Evolutionary conservation across 441 rosid genomes (phyloP).

Genomic region (Sinapis alba): DNA sequence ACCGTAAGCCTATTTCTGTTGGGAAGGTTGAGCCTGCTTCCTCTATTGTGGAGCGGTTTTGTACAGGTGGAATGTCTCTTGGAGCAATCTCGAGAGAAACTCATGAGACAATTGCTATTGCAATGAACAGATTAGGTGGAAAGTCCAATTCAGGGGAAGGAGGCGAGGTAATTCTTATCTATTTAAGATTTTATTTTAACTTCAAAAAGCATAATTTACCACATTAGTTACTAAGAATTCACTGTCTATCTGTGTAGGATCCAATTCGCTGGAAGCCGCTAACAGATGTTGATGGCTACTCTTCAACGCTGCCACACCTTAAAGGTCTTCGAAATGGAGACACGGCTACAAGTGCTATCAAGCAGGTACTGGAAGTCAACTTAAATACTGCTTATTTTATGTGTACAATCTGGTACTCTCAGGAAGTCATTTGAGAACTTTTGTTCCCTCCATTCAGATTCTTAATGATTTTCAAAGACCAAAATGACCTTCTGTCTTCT

Average conservation of each 20-base stretch:
- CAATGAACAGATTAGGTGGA: constrained; percentile 97
- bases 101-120: constrained; percentile 99
- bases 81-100: constrained; percentile 99
- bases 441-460: constrained; percentile 7
- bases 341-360: constrained; percentile 99
- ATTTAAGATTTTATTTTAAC: constrained; percentile 9
- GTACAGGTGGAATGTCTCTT: constrained; percentile 99
- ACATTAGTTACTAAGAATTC: neutral
- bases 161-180: constrained; percentile 77
- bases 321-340: constrained; percentile 99
- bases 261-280: constrained; percentile 98
- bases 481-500: constrained; percentile 33
- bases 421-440: constrained; percentile 16
- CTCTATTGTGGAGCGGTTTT: constrained; percentile 88
- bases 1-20: constrained; percentile 83
- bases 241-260: constrained; percentile 55
- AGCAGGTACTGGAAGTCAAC: constrained; percentile 65
- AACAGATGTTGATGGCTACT: constrained; percentile 96
- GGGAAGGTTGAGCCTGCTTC: constrained; percentile 96
- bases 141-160: constrained; percentile 99
- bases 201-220: neutral
- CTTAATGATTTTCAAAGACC: constrained; percentile 6
- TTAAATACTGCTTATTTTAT: constrained; percentile 4
- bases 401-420: constrained; percentile 18
- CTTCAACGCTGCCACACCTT: constrained; percentile 96